Evolutionary conservation across 257 asterid species (phyloP).

Genomic region (Catharanthus roseus): DNA sequence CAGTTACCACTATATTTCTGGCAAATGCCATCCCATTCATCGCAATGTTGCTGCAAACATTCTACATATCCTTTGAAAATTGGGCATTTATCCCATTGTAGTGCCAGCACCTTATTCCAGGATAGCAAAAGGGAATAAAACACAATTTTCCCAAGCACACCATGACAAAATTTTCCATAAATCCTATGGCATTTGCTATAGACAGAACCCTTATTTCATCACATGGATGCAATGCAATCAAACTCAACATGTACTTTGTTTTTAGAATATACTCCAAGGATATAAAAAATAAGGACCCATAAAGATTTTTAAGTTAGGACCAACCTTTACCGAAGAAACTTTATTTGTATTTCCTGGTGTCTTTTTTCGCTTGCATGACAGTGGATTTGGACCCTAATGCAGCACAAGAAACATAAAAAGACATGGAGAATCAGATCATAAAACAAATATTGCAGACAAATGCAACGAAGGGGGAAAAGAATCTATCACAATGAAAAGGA

Average conservation of each 20-base stretch:
- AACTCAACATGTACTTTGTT: background rate
- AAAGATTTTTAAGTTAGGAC: slow-evolving; percentile 2
- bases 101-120: background rate
- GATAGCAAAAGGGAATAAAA: background rate
- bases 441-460: background rate
- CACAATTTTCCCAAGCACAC: background rate
- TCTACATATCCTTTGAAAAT: background rate
- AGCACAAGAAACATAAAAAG: slow-evolving; percentile 13
- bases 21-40: background rate
- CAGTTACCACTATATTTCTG: no score
- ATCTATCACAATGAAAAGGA: background rate
- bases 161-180: background rate
- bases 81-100: background rate
- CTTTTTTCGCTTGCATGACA: slow-evolving; percentile 77
- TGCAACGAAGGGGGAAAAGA: no score
- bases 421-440: background rate
- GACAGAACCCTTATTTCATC: background rate
- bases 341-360: slow-evolving; percentile 19
- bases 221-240: background rate
- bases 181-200: background rate
- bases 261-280: background rate
- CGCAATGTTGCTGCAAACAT: background rate
- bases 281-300: background rate
- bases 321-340: slow-evolving; percentile 50
- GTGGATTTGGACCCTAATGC: slow-evolving; percentile 83